phyloP scores from a whole-genome alignment of 2,329 filamentous ascomycete genomes.

The Colletotrichum sp. region DNA sequence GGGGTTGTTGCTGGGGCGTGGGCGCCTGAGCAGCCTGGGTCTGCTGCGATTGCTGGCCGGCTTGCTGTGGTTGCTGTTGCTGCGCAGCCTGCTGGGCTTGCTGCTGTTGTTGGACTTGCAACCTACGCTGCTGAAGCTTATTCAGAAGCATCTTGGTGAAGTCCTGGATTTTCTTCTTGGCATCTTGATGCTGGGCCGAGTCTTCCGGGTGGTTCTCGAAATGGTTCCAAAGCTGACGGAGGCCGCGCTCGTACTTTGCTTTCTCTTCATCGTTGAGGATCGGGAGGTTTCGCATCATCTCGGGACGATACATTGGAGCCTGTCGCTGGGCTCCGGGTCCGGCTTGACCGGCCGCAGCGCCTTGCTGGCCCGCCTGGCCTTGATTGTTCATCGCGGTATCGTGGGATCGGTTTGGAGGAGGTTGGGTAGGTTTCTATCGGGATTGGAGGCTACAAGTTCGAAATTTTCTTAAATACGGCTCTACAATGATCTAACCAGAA shows the following conservation, averaged over 20 bases:
- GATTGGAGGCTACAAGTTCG: neutral
- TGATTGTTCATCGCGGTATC: slow-evolving; percentile 19
- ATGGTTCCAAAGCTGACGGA: slow-evolving; percentile 58
- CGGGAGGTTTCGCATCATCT: slow-evolving; percentile 54
- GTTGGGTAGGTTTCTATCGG: neutral
- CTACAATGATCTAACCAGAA: neutral
- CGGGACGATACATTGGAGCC: slow-evolving; percentile 53
- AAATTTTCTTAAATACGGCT: neutral
- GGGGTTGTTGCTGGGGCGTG: slow-evolving; percentile 26
- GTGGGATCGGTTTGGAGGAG: neutral
- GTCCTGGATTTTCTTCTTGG: slow-evolving; percentile 62
- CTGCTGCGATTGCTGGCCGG: slow-evolving; percentile 18
- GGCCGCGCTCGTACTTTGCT: slow-evolving; percentile 61
- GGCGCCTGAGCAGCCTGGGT: slow-evolving; percentile 20
- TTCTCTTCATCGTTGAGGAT: slow-evolving; percentile 61
- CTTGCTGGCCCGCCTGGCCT: slow-evolving; percentile 22
- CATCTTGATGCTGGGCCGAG: slow-evolving; percentile 52
- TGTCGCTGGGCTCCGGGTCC: slow-evolving; percentile 29
- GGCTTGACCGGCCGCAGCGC: slow-evolving; percentile 16
- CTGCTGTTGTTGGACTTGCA: slow-evolving; percentile 38
- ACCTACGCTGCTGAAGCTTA: slow-evolving; percentile 49
- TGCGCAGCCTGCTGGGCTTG: slow-evolving; percentile 29
- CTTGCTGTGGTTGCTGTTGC: neutral
- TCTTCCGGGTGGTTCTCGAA: slow-evolving; percentile 53
- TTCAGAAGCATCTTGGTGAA: slow-evolving; percentile 62